A percentile compares a stretch with the other conserved stretches of the same genome.
Evolutionary conservation across 192 early-diverging fungal genomes (phyloP).

Genomic region (Hyaloraphidium curvatum): DNA sequence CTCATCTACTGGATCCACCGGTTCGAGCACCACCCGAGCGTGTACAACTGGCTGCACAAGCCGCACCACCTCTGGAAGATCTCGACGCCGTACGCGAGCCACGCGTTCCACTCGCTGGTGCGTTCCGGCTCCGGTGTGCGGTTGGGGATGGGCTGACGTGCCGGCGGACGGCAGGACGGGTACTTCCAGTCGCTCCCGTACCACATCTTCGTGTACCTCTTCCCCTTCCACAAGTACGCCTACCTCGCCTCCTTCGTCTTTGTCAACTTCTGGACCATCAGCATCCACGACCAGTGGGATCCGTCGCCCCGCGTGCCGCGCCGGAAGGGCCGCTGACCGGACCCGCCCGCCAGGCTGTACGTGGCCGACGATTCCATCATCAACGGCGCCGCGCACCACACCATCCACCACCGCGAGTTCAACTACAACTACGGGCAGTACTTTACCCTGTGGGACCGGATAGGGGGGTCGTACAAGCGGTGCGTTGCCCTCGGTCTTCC

Average conservation of each 20-base stretch:
- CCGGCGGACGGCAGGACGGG: slow-evolving; percentile 40
- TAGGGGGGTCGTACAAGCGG: slow-evolving; percentile 45
- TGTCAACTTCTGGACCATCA: slow-evolving; percentile 89
- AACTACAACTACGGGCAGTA: slow-evolving; percentile 99
- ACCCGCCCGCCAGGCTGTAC: slow-evolving; percentile 28
- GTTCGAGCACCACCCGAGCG: slow-evolving; percentile 63
- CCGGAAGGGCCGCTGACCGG: neutral
- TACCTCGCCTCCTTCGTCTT: slow-evolving; percentile 69
- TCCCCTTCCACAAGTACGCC: slow-evolving; percentile 82
- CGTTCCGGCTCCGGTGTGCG: slow-evolving; percentile 1
- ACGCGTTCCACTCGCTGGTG: slow-evolving; percentile 81
- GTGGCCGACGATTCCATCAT: slow-evolving; percentile 42
- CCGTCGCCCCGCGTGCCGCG: neutral
- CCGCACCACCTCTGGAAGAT: slow-evolving; percentile 80
- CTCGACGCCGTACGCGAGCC: slow-evolving; percentile 80
- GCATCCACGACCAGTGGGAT: slow-evolving; percentile 81
- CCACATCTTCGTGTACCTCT: slow-evolving; percentile 74
- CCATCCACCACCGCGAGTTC: slow-evolving; percentile 96
- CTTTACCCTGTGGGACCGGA: slow-evolving; percentile 81
- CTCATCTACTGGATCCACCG: slow-evolving; percentile 97
- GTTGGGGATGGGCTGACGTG: neutral
- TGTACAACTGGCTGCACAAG: slow-evolving; percentile 84
- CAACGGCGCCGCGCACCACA: slow-evolving; percentile 87
- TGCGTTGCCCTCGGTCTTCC: too few relatives aligned
- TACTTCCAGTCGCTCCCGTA: slow-evolving; percentile 91